Evolutionary conservation across 1,284 basidiomycete species (phyloP), one percentile per base, ranked within the genome.

Genomic region (Boletus sp.): DNA sequence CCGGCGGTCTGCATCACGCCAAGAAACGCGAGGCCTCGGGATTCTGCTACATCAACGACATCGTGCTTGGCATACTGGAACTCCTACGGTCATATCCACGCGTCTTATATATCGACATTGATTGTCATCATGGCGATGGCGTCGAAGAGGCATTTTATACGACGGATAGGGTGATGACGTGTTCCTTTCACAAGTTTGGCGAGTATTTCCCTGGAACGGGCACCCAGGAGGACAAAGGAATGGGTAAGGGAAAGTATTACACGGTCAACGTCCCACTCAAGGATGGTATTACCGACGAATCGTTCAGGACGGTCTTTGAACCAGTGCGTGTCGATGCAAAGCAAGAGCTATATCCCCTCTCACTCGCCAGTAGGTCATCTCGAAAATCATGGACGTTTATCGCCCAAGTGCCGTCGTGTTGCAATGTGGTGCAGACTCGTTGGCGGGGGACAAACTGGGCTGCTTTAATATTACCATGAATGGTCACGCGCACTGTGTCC

Each of bases 101-200:
- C 59, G 96, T 99, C 3, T 81, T 99, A 28, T 99, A 99, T 76
- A 93, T 99, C 73, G 97, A 99, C 76, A 97, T 99, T 60, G 97
- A 99, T 76, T 95, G 95, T 59, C 97, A 98, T 75, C 97, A 99
- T 70, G 97, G 97, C 10, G 97, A 99, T 72, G 97, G 97, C 23
- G 97, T 99, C 38, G 97, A 99, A 71, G 97, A 99, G 74, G 97
- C 97, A 1, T 99, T 99, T 80, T 98, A 98, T 76, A 95, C 94
- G 28, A 98, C 95, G 5, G 93, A 99, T 74, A 83, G 97, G 56
- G 97, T 99, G 67, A 95, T 98, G 90, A 98, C 97, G 5, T 89
- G 89, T 74, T 91, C 91, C 46, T 97, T 99, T 74, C 97, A 99
- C 81, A 94, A 95, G 72, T 98, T 92, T 71, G 96, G 97, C 27